Percentiles rank a stretch among this genome's conserved stretches.
These are phyloP conservation scores for Exophiala alcalophila DNA, from an alignment of 2,329 filamentous ascomycete species.

Conservation along the genomic window DNA sequence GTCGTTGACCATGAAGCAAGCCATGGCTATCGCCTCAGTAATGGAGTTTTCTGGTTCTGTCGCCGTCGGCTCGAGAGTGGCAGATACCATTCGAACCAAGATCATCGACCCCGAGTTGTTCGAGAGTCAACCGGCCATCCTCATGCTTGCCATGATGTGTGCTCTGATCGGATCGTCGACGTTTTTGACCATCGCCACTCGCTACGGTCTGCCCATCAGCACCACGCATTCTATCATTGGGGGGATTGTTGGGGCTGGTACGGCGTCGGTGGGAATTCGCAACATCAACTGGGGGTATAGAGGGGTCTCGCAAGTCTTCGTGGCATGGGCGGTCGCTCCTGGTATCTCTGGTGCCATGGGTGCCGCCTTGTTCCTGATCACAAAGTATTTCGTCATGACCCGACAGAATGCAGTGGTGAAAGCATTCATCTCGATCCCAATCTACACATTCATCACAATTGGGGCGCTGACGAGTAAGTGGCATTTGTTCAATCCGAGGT, in stretches of 20 bases:
- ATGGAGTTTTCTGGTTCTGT: slow-evolving; percentile 58
- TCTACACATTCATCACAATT: too few species aligned
- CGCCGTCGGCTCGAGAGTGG: slow-evolving; percentile 64
- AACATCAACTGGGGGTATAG: slow-evolving; percentile 68
- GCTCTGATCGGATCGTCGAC: slow-evolving; percentile 61
- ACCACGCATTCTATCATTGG: slow-evolving; percentile 64
- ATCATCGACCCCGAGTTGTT: slow-evolving; percentile 63
- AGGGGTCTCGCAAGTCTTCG: too few species aligned
- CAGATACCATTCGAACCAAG: slow-evolving; percentile 74
- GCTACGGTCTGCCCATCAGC: slow-evolving; percentile 67
- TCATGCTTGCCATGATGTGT: slow-evolving; percentile 65
- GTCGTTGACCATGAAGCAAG: too few species aligned
- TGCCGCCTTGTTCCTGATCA: slow-evolving; percentile 66
- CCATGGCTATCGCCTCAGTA: slow-evolving; percentile 60
- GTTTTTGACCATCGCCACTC: slow-evolving; percentile 78
- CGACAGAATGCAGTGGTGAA: slow-evolving; percentile 59
- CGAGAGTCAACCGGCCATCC: slow-evolving; percentile 58
- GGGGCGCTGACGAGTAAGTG: too few species aligned
- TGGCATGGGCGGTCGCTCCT: slow-evolving; percentile 69
- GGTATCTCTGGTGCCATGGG: slow-evolving; percentile 62
- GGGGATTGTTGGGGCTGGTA: slow-evolving; percentile 64
- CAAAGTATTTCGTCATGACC: slow-evolving; percentile 67
- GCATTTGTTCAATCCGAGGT: too few species aligned
- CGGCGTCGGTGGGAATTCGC: slow-evolving; percentile 60
- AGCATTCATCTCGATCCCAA: too few species aligned